Evolutionary conservation across 306 rosid species (phyloP), one percentile per base, ranked within the genome.

Genomic region (Lupinus albus): DNA sequence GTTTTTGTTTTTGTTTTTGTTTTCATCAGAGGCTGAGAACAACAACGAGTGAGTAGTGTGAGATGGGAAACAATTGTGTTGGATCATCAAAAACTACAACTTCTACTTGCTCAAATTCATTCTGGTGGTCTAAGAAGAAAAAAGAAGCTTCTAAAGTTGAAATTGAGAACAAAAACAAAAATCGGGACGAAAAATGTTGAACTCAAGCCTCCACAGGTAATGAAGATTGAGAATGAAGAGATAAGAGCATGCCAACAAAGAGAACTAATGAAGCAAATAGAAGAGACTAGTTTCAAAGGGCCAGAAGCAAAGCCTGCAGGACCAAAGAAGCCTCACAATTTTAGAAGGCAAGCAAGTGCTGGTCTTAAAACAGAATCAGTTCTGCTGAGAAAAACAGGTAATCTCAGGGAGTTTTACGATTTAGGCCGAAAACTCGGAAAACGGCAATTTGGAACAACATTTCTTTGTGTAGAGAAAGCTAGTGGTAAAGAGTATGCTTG

Each of bases 61-160:
- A 80, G 79, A 93, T 93, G 97, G 98, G 98, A 57, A 89, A 93
- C 80, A 84, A 75, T 63, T 88, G 98, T 39, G 80, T 89, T 50
- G 85, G 89, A 56, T 63, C 38, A 33, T 25, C 86, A 70, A 68
- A 64, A 76, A 65, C 67, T 74, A 46, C 32, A 42, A 73, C 16
- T 11, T 50, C 83, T 4, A 14, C 69, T 58, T 41, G 57, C 73
- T 61, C 84, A 6, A 55, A 54, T 57, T 64, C 85, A 13, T 39
- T 64, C 50, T 89, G 91, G 78, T 82, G 88, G 87, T 28, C 81
- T 9, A 14, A 69, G 3, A 79, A 17, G 48, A 79, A 17, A 45
- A 79, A 69, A 21, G 38, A 73, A 32, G 17, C 17, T 75, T 36
- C 72, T 59, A 4, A 41, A 45, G 75, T n/a, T 6, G 50, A 18